These are phyloP conservation scores for Alternaria sp. DNA, from an alignment of 2,329 filamentous ascomycete species.

Conservation along the genomic window DNA sequence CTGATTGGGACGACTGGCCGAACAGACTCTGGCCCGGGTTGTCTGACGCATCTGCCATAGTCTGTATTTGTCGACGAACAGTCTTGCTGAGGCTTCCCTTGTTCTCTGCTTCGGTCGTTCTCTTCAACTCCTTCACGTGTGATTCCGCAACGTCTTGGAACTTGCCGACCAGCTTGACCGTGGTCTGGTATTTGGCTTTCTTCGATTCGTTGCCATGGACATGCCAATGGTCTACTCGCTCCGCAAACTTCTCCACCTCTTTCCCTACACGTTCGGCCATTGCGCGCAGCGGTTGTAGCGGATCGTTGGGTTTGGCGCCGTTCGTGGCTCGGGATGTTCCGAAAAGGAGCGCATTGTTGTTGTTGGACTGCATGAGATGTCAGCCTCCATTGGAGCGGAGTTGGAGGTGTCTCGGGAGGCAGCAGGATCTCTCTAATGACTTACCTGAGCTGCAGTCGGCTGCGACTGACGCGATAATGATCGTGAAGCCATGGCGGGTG, in stretches of 20 bases:
- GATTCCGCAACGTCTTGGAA: slow-evolving; percentile 60
- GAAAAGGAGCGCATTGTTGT: slow-evolving; percentile 17
- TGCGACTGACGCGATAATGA: slow-evolving; percentile 38
- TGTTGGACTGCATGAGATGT: slow-evolving; percentile 14
- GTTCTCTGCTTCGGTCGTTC: slow-evolving; percentile 50
- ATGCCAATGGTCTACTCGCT: slow-evolving; percentile 76
- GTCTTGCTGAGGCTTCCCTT: slow-evolving; percentile 40
- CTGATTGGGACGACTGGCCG: slow-evolving; percentile 26
- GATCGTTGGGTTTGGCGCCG: slow-evolving; percentile 43
- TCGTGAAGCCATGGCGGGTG: slow-evolving; percentile 31
- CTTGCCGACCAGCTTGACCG: slow-evolving; percentile 46
- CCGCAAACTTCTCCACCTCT: slow-evolving; percentile 87
- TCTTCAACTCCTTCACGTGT: slow-evolving; percentile 55
- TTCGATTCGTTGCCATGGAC: slow-evolving; percentile 35
- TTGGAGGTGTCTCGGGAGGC: neutral
- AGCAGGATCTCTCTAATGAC: slow-evolving; percentile 9
- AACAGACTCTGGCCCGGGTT: slow-evolving; percentile 17
- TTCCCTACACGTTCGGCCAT: slow-evolving; percentile 73
- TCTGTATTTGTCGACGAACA: slow-evolving; percentile 41
- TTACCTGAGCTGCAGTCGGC: slow-evolving; percentile 32
- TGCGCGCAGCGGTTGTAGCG: slow-evolving; percentile 66
- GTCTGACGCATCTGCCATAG: slow-evolving; percentile 31
- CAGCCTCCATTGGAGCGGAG: neutral
- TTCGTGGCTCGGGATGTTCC: slow-evolving; percentile 22
- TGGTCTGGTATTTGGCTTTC: slow-evolving; percentile 62